These are phyloP conservation scores for Protomyces inouyei DNA, from an alignment of 1,139 yeast genomes.

Conservation along the genomic window DNA sequence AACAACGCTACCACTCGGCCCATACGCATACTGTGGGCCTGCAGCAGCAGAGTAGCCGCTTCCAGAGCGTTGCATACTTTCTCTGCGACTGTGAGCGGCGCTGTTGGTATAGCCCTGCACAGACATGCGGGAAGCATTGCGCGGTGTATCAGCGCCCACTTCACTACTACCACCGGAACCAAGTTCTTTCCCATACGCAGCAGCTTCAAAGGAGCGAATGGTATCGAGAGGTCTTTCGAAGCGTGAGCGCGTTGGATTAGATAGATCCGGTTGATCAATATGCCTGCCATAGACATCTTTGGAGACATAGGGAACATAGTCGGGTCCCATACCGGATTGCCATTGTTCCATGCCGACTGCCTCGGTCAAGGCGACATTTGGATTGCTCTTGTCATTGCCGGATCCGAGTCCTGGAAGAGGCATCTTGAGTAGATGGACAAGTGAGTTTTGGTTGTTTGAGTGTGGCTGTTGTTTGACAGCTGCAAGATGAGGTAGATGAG, in stretches of 20 bases:
- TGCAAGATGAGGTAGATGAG: too few relatives aligned
- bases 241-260: conserved; percentile 86
- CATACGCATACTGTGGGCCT: conserved; percentile 13
- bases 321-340: conserved; percentile 14
- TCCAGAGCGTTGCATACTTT: conserved; percentile 4
- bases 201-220: conserved; percentile 82
- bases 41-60: conserved; percentile 2
- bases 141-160: conserved; percentile 3
- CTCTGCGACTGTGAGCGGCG: neutral
- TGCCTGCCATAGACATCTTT: conserved; percentile 76
- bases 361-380: conserved; percentile 27
- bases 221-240: conserved; percentile 96
- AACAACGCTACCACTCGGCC: conserved; percentile 4
- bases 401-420: neutral
- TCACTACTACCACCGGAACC: conserved; percentile 7
- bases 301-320: conserved; percentile 18
- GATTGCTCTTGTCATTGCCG: conserved; percentile 21
- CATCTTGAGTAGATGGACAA: too few relatives aligned
- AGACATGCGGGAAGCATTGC: conserved; percentile 9
- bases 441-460: too few relatives aligned
- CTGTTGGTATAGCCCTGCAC: neutral
- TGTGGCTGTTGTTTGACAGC: too few relatives aligned
- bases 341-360: conserved; percentile 23
- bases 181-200: conserved; percentile 45
- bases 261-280: conserved; percentile 65